phyloP scores from a whole-genome alignment of 2,329 filamentous ascomycete genomes.

The Septoria petroselini region DNA sequence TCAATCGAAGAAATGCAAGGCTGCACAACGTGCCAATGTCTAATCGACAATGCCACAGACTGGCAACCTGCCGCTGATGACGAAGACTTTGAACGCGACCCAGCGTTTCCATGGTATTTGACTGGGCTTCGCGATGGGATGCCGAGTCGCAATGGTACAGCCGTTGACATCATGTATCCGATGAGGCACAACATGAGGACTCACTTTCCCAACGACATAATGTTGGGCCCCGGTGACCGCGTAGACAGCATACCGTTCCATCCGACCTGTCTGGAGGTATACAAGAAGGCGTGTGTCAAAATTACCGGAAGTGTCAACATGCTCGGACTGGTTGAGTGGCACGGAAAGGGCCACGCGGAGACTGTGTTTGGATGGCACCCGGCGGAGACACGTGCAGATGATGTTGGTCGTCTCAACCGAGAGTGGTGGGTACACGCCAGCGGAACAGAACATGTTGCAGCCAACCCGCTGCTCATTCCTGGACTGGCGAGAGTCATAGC shows the following conservation, averaged over 20 bases:
- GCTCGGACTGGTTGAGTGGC: constrained; percentile 11
- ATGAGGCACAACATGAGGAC: constrained; percentile 9
- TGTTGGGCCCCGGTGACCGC: neutral
- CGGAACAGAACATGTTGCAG: constrained; percentile 12
- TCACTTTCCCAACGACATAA: neutral
- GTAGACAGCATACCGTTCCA: constrained; percentile 19
- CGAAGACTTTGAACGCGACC: constrained; percentile 11
- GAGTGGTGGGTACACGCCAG: constrained; percentile 18
- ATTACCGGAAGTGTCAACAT: constrained; percentile 5
- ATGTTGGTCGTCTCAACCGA: neutral
- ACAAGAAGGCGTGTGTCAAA: constrained; percentile 5
- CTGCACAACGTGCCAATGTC: constrained; percentile 16
- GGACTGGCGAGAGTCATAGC: neutral
- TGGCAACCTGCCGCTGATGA: constrained; percentile 8
- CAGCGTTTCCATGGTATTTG: constrained; percentile 4
- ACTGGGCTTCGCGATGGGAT: constrained; percentile 12
- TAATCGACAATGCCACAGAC: constrained; percentile 7
- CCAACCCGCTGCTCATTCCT: constrained; percentile 15
- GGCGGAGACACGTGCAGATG: neutral
- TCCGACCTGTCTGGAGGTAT: constrained; percentile 21
- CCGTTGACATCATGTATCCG: neutral
- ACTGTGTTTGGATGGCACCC: neutral
- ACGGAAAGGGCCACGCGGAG: neutral
- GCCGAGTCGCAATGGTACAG: neutral
- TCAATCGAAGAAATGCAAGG: constrained; percentile 18